These are phyloP conservation scores for Camellia sinensis DNA, from an alignment of 148 eudicot species.

Conservation along the genomic window DNA sequence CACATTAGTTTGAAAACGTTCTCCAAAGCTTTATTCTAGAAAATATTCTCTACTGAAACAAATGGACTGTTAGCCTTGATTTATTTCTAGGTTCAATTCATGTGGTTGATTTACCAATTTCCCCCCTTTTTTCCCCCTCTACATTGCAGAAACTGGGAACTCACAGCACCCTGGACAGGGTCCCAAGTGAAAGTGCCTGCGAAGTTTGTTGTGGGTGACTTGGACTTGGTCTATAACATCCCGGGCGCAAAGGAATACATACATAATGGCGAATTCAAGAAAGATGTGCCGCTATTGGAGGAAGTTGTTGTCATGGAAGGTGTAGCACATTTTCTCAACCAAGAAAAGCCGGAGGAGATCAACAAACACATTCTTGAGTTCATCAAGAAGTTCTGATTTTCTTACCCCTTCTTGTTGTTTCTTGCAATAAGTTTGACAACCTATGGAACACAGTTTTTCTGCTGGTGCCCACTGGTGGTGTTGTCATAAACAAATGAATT, in stretches of 20 bases:
- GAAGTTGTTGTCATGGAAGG: conserved; percentile 45
- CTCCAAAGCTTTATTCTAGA: too few species aligned
- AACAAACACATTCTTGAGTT: conserved; percentile 33
- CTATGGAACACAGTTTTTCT: background rate
- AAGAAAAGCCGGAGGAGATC: conserved; percentile 34
- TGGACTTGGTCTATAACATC: conserved; percentile 33
- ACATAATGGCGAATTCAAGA: conserved; percentile 34
- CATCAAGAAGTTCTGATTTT: conserved; percentile 18
- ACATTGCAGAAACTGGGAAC: conserved; percentile 41
- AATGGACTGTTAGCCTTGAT: too few species aligned
- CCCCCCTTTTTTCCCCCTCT: background rate
- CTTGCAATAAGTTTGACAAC: background rate
- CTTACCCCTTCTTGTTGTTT: background rate
- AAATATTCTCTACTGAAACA: too few species aligned
- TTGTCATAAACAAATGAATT: too few species aligned
- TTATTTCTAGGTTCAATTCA: background rate
- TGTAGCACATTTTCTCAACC: conserved; percentile 30
- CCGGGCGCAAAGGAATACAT: conserved; percentile 35
- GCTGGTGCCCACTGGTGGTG: too few species aligned
- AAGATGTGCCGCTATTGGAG: conserved; percentile 30
- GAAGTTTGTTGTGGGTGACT: conserved; percentile 45
- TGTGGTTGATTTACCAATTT: background rate
- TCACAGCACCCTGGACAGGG: conserved; percentile 42
- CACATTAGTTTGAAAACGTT: too few species aligned
- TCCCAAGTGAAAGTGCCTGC: conserved; percentile 37